A percentile compares a stretch with the other conserved stretches of the same genome.
Evolutionary conservation across 768 basidiomycete species (phyloP).

Genomic region (Sarcodon aspratus): DNA sequence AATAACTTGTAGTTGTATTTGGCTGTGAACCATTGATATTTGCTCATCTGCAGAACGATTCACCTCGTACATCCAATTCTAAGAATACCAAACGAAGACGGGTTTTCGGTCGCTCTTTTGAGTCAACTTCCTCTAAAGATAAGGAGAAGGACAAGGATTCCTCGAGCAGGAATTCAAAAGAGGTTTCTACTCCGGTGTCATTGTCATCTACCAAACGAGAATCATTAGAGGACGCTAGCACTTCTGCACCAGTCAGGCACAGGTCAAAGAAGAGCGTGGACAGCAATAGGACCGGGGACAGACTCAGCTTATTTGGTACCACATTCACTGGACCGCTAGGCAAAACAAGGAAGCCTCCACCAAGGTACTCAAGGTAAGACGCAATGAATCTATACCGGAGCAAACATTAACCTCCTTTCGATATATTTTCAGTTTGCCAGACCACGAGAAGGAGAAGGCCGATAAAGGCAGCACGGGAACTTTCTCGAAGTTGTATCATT

Average conservation of each 20-base stretch:
- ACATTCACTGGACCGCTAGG: constrained; percentile 49
- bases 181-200: constrained; percentile 12
- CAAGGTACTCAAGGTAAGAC: constrained; percentile 54
- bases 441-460: constrained; percentile 10
- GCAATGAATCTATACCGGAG: constrained; percentile 1
- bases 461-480: constrained; percentile 6
- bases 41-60: constrained; percentile 34
- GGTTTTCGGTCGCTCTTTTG: constrained; percentile 49
- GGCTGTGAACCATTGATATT: neutral
- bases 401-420: neutral
- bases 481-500: neutral
- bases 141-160: constrained; percentile 11
- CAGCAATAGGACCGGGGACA: constrained; percentile 33
- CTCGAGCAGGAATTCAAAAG: constrained; percentile 17
- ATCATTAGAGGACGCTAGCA: constrained; percentile 13
- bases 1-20: constrained; percentile 1
- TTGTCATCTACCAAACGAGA: constrained; percentile 11
- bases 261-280: constrained; percentile 43
- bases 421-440: neutral
- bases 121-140: constrained; percentile 21
- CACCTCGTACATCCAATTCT: constrained; percentile 18
- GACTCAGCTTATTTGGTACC: constrained; percentile 78
- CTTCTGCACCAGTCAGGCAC: constrained; percentile 21
- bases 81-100: constrained; percentile 34
- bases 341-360: constrained; percentile 72